Evolutionary conservation across 2,329 filamentous ascomycete species (phyloP).

Genomic region (Fusarium tricinctum): DNA sequence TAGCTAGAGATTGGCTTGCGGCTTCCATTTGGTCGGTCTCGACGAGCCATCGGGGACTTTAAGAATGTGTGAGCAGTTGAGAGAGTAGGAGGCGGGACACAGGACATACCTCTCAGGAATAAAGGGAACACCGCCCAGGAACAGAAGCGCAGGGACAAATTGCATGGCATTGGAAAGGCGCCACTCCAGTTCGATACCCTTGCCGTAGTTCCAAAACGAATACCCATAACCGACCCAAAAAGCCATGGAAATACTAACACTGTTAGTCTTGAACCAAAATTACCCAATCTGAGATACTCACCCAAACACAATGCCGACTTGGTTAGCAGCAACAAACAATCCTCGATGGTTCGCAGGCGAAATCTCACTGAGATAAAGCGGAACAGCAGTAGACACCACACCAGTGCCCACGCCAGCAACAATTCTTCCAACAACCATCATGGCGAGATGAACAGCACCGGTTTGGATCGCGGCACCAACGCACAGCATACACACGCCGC

Average conservation of each 20-base stretch:
- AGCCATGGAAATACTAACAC: constrained; percentile 13
- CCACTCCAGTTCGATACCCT: constrained; percentile 23
- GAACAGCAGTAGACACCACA: constrained; percentile 17
- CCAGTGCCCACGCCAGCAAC: constrained; percentile 24
- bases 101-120: constrained; percentile 21
- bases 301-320: constrained; percentile 28
- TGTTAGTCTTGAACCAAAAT: background rate
- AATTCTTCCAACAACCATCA: constrained; percentile 26
- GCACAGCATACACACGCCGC: constrained; percentile 18
- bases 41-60: constrained; percentile 23
- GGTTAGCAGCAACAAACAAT: constrained; percentile 25
- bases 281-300: background rate
- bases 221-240: constrained; percentile 33
- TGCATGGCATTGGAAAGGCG: constrained; percentile 25
- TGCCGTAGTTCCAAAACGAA: constrained; percentile 23
- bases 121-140: constrained; percentile 13
- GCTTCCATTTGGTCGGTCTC: constrained; percentile 27
- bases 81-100: accelerated
- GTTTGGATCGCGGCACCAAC: constrained; percentile 27
- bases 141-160: constrained; percentile 19
- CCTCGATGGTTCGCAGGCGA: constrained; percentile 23
- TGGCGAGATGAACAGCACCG: constrained; percentile 26
- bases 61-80: accelerated
- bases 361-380: constrained; percentile 25
- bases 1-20: constrained; percentile 10